These are phyloP conservation scores for Blastobotrys buckinghamii DNA, from an alignment of 1,139 yeast genomes.

Conservation along the genomic window DNA sequence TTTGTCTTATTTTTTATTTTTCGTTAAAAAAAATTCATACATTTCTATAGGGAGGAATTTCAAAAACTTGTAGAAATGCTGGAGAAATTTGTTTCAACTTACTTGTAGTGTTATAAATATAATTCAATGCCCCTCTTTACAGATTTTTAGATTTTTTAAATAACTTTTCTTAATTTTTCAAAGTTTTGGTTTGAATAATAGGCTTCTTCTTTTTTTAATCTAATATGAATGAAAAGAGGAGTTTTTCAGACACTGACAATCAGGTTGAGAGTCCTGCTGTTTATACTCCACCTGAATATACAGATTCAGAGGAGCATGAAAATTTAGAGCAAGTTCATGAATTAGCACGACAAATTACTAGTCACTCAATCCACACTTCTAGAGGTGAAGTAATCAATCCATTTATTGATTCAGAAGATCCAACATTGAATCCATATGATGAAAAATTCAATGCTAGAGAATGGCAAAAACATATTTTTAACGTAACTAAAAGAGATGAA, in stretches of 20 bases:
- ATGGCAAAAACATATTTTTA: slow-evolving; percentile 65
- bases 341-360: slow-evolving; percentile 25
- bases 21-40: no score
- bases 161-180: no score
- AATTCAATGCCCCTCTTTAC: no score
- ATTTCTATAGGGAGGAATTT: no score
- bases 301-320: not conserved
- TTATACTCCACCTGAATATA: not conserved
- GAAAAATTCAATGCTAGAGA: slow-evolving; percentile 54
- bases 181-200: no score
- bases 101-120: no score
- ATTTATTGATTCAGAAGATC: slow-evolving; percentile 13
- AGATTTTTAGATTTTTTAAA: no score
- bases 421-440: slow-evolving; percentile 45
- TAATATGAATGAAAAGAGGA: slow-evolving; percentile 4
- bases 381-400: slow-evolving; percentile 10
- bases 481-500: slow-evolving; percentile 18
- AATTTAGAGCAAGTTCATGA: slow-evolving; percentile 17
- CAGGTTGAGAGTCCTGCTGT: not conserved
- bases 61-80: no score
- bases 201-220: no score
- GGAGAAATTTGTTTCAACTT: no score
- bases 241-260: slow-evolving; percentile 2
- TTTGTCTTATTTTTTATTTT: no score
- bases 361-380: slow-evolving; percentile 12